A percentile compares a stretch with the other conserved stretches of the same genome.
phyloP scores from a whole-genome alignment of 208 protist species.

The Angomonas desouzai region DNA sequence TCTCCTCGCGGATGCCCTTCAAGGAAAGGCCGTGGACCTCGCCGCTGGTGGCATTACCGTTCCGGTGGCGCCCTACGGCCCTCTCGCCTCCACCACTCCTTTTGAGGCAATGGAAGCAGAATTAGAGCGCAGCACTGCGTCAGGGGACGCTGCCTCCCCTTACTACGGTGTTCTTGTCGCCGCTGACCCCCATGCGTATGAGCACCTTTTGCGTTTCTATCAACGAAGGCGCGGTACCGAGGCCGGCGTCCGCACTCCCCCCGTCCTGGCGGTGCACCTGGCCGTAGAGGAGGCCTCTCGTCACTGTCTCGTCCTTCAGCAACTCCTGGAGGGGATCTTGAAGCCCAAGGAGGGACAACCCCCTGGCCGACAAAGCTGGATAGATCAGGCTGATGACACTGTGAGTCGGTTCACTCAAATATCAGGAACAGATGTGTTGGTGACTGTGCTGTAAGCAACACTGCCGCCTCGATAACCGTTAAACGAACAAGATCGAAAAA shows the following conservation, averaged over 20 bases:
- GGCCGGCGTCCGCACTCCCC: conserved; percentile 1
- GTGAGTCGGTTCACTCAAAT: conserved; percentile 44
- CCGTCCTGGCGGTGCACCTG: conserved; percentile 51
- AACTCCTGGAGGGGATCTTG: conserved; percentile 45
- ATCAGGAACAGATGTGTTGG: conserved; percentile 59
- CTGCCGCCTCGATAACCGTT: too few species aligned
- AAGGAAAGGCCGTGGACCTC: neutral
- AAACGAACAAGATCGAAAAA: neutral
- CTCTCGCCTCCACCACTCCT: neutral
- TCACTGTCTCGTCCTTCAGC: conserved; percentile 44
- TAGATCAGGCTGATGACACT: conserved; percentile 50
- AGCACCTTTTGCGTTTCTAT: conserved; percentile 71
- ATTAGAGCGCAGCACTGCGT: neutral
- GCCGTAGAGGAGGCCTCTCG: conserved; percentile 38
- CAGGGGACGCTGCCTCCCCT: neutral
- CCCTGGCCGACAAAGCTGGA: conserved; percentile 28
- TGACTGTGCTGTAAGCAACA: conserved; percentile 40
- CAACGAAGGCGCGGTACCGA: conserved; percentile 11
- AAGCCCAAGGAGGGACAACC: conserved; percentile 17
- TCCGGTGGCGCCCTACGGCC: neutral
- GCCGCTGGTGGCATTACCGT: neutral
- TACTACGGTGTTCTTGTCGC: conserved; percentile 81
- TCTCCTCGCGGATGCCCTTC: neutral
- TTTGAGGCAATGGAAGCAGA: neutral
- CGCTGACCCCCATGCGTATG: conserved; percentile 62